phyloP scores from a whole-genome alignment of 192 early-diverging fungal species.

The Mortierella antarctica region DNA sequence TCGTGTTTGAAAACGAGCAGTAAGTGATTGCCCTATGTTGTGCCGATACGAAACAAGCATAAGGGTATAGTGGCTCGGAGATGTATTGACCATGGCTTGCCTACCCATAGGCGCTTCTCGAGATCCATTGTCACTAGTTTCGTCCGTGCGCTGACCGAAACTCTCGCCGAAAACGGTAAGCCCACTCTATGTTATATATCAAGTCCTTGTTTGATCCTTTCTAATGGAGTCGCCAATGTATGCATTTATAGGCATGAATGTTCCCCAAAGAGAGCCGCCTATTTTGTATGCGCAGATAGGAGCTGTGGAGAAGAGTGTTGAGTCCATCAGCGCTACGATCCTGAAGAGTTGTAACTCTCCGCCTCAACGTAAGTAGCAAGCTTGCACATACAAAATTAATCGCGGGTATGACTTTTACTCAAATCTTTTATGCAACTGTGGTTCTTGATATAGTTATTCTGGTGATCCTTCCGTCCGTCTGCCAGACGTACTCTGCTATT shows the following conservation, averaged over 20 bases:
- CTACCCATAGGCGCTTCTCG: slow-evolving; percentile 45
- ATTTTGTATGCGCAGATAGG: slow-evolving; percentile 57
- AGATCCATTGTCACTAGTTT: slow-evolving; percentile 62
- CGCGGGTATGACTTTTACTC: slow-evolving; percentile 61
- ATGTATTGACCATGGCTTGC: slow-evolving; percentile 8
- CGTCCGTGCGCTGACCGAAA: slow-evolving; percentile 69
- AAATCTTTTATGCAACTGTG: slow-evolving; percentile 5
- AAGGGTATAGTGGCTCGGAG: slow-evolving; percentile 19
- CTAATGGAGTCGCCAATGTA: not conserved
- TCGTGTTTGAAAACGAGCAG: slow-evolving; percentile 67
- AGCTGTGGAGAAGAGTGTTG: slow-evolving; percentile 71
- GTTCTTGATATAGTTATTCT: slow-evolving; percentile 18
- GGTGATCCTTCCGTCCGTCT: slow-evolving; percentile 31
- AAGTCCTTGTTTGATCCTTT: not conserved
- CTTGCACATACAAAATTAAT: slow-evolving; percentile 61
- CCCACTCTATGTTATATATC: not conserved
- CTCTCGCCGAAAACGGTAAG: slow-evolving; percentile 70
- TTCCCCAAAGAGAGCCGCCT: slow-evolving; percentile 25
- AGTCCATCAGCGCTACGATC: slow-evolving; percentile 67
- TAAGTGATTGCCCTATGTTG: slow-evolving; percentile 2
- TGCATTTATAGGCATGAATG: slow-evolving; percentile 46
- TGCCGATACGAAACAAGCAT: not conserved
- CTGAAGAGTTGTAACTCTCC: slow-evolving; percentile 58
- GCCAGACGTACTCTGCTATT: slow-evolving; percentile 34
- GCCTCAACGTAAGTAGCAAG: slow-evolving; percentile 15